Evolutionary conservation across 75 land plant species (phyloP).

Genomic region (Pinus taeda): DNA sequence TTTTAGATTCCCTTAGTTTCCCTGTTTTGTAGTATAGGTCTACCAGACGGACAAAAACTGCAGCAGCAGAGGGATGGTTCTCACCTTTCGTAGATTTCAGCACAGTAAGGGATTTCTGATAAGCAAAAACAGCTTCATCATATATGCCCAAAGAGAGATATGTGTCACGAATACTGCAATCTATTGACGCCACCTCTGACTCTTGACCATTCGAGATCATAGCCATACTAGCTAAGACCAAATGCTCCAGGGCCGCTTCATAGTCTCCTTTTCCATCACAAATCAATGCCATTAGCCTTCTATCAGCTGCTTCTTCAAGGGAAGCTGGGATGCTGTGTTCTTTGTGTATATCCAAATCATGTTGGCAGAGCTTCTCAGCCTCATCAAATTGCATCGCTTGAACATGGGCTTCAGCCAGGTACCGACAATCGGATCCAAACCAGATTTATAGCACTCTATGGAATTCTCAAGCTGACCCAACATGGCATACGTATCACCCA

Average conservation of each 20-base stretch:
- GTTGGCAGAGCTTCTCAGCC: slow-evolving; percentile 63
- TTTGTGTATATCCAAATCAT: slow-evolving; percentile 63
- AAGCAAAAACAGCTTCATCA: slow-evolving; percentile 70
- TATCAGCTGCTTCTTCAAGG: slow-evolving; percentile 76
- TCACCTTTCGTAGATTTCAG: slow-evolving; percentile 80
- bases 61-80: slow-evolving; percentile 70
- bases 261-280: slow-evolving; percentile 77
- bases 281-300: slow-evolving; percentile 82
- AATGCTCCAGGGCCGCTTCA: slow-evolving; percentile 72
- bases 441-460: too few species aligned
- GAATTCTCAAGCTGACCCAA: too few species aligned
- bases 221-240: slow-evolving; percentile 75
- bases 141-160: slow-evolving; percentile 52
- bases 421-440: too few species aligned
- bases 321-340: slow-evolving; percentile 63
- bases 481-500: too few species aligned
- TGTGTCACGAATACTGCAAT: slow-evolving; percentile 62
- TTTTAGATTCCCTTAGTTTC: slow-evolving; percentile 59
- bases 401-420: slow-evolving; percentile 80
- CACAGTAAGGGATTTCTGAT: slow-evolving; percentile 72
- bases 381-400: slow-evolving; percentile 88
- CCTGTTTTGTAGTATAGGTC: slow-evolving; percentile 83
- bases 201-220: slow-evolving; percentile 64
- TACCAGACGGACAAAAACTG: slow-evolving; percentile 75
- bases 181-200: slow-evolving; percentile 55